These are phyloP conservation scores for Piedraia hortae DNA, from an alignment of 2,329 filamentous ascomycete genomes.

Conservation along the genomic window DNA sequence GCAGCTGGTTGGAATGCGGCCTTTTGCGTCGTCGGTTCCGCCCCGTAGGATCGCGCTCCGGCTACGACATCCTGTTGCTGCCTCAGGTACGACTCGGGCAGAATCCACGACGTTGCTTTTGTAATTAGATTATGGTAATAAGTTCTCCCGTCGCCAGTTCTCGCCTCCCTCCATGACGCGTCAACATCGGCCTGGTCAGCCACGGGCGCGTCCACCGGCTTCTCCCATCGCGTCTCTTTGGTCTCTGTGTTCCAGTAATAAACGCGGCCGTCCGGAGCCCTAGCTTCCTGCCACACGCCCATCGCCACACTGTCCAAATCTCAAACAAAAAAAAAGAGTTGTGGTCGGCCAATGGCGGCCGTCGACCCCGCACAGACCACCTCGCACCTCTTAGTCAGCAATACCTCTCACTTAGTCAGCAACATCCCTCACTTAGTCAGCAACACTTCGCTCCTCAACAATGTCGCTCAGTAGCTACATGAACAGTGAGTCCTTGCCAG, in stretches of 20 bases:
- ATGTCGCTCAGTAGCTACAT: conserved; percentile 19
- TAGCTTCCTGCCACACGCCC: conserved; percentile 8
- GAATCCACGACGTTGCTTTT: conserved; percentile 81
- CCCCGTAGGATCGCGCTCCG: conserved; percentile 11
- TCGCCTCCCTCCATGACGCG: conserved; percentile 67
- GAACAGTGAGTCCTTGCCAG: conserved; percentile 15
- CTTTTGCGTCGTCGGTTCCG: conserved; percentile 7
- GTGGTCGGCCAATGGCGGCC: no score
- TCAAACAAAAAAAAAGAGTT: not conserved
- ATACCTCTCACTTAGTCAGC: not conserved
- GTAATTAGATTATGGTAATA: conserved; percentile 89
- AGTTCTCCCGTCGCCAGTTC: conserved; percentile 56
- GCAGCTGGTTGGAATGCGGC: conserved; percentile 5
- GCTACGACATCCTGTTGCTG: conserved; percentile 21
- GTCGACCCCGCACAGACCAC: no score
- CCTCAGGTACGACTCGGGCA: conserved; percentile 26
- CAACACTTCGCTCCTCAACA: not conserved
- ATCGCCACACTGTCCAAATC: conserved; percentile 2
- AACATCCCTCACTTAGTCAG: not conserved
- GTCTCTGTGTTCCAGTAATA: conserved; percentile 82
- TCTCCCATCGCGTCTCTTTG: conserved; percentile 79
- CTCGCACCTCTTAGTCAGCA: not conserved
- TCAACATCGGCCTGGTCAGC: conserved; percentile 32
- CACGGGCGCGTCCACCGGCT: conserved; percentile 40
- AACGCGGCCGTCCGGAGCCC: conserved; percentile 29